A percentile compares a stretch with the other conserved stretches of the same genome.
phyloP scores from a whole-genome alignment of 1,139 yeast species.

The Taphrina pruni region DNA sequence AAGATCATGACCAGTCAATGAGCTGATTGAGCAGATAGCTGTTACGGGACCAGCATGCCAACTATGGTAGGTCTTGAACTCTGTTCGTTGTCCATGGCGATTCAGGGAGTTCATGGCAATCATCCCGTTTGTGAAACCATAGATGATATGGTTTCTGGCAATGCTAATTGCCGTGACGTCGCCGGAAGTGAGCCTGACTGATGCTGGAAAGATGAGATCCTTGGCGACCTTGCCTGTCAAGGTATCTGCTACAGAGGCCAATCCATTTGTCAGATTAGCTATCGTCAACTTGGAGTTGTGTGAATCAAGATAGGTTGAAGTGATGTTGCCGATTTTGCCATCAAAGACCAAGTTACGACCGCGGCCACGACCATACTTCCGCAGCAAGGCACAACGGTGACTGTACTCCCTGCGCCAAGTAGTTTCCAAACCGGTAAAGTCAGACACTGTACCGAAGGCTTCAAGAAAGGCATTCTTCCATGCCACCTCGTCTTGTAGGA shows the following conservation, averaged over 20 bases:
- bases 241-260: slow-evolving; percentile 11
- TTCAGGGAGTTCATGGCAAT: slow-evolving; percentile 22
- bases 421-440: slow-evolving; percentile 12
- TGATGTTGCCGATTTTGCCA: slow-evolving; percentile 24
- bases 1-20: background rate
- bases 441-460: slow-evolving; percentile 3
- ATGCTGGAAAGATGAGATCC: slow-evolving; percentile 21
- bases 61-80: slow-evolving; percentile 3
- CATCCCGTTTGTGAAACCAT: slow-evolving; percentile 27
- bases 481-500: slow-evolving; percentile 16
- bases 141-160: background rate
- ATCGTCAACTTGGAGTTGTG: background rate
- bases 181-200: background rate
- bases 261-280: slow-evolving; percentile 9
- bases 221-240: slow-evolving; percentile 31
- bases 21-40: background rate
- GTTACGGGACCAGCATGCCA: slow-evolving; percentile 25
- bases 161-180: slow-evolving; percentile 13
- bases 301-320: background rate
- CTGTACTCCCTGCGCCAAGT: slow-evolving; percentile 32
- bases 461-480: slow-evolving; percentile 23
- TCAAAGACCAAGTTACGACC: slow-evolving; percentile 16
- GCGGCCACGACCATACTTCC: slow-evolving; percentile 24
- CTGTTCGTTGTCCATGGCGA: slow-evolving; percentile 8
- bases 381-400: slow-evolving; percentile 5